Conservation (phyloP, 805 yeast genomes). For the Candida palmyrensis region DNA sequence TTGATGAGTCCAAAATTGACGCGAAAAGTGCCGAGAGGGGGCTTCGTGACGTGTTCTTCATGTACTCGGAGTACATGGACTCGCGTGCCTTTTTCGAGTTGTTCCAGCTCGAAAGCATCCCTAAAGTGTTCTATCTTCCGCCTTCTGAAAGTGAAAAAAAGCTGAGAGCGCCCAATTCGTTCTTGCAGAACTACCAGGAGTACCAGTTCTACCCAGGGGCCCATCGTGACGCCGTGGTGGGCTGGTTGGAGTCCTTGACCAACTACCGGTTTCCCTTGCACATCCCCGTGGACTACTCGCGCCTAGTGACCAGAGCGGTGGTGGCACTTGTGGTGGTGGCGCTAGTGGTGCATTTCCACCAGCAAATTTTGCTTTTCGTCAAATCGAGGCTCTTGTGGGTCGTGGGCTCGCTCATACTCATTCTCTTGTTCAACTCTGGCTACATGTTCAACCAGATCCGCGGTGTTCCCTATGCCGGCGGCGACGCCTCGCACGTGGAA, state of each 20-base stretch:
- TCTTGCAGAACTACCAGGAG: conserved; percentile 25
- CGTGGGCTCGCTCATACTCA: conserved; percentile 51
- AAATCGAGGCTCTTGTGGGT: conserved; percentile 68
- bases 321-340: conserved; percentile 24
- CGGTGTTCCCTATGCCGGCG: conserved; percentile 58
- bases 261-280: conserved; percentile 31
- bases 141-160: conserved; percentile 41
- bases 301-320: conserved; percentile 30
- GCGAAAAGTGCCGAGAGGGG: too few relatives aligned
- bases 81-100: conserved; percentile 48
- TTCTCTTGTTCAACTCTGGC: conserved; percentile 76
- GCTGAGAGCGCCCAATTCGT: conserved; percentile 24
- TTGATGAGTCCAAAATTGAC: conserved; percentile 5
- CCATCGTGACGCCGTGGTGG: conserved; percentile 28
- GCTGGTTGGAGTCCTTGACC: conserved; percentile 32
- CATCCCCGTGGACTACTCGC: conserved; percentile 40
- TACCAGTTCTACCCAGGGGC: conserved; percentile 46
- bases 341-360: conserved; percentile 19
- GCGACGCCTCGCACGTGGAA: conserved; percentile 29
- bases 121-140: conserved; percentile 60
- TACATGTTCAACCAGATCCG: conserved; percentile 92
- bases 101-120: conserved; percentile 65
- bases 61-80: conserved; percentile 65
- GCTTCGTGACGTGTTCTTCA: conserved; percentile 59
- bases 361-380: conserved; percentile 34